Percentiles rank a stretch among this genome's conserved stretches.
Evolutionary conservation across 305 asterid genomes (phyloP).

Genomic region (Fraxinus angustifolia): DNA sequence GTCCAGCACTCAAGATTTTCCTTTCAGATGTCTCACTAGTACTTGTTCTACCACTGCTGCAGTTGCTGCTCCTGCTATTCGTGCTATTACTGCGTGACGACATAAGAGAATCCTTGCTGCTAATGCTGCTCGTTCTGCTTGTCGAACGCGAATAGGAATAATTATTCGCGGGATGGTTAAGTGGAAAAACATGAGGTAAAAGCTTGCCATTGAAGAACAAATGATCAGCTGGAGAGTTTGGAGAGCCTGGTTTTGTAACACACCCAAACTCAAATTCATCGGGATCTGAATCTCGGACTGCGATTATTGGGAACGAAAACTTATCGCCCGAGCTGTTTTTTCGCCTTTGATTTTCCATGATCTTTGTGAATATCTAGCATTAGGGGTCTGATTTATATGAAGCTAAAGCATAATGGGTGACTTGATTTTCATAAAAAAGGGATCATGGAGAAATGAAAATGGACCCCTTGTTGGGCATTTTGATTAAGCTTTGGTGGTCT

Average conservation of each 20-base stretch:
- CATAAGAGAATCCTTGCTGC: slow-evolving; percentile 55
- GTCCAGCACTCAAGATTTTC: not conserved
- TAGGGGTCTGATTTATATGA: slow-evolving; percentile 20
- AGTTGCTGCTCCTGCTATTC: slow-evolving; percentile 55
- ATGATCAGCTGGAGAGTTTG: slow-evolving; percentile 70
- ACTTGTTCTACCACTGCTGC: slow-evolving; percentile 76
- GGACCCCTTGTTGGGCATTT: slow-evolving; percentile 50
- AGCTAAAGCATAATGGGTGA: slow-evolving; percentile 33
- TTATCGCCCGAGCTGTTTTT: slow-evolving; percentile 38
- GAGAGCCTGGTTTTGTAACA: slow-evolving; percentile 39
- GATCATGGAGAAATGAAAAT: slow-evolving; percentile 25
- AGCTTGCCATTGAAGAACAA: slow-evolving; percentile 68
- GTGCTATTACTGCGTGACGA: slow-evolving; percentile 79
- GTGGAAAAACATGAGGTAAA: slow-evolving; percentile 61
- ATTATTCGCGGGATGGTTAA: slow-evolving; percentile 22
- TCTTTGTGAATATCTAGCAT: not conserved
- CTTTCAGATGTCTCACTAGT: slow-evolving; percentile 40
- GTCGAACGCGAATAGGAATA: slow-evolving; percentile 48
- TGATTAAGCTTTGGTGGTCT: slow-evolving; percentile 33
- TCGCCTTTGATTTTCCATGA: slow-evolving; percentile 39
- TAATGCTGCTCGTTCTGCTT: slow-evolving; percentile 55
- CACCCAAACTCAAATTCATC: slow-evolving; percentile 44
- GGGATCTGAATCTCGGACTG: slow-evolving; percentile 21
- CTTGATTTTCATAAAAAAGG: slow-evolving; percentile 14
- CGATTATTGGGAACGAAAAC: slow-evolving; percentile 48